Evolutionary conservation across 768 basidiomycete species (phyloP).

Genomic region (Trametes maxima): DNA sequence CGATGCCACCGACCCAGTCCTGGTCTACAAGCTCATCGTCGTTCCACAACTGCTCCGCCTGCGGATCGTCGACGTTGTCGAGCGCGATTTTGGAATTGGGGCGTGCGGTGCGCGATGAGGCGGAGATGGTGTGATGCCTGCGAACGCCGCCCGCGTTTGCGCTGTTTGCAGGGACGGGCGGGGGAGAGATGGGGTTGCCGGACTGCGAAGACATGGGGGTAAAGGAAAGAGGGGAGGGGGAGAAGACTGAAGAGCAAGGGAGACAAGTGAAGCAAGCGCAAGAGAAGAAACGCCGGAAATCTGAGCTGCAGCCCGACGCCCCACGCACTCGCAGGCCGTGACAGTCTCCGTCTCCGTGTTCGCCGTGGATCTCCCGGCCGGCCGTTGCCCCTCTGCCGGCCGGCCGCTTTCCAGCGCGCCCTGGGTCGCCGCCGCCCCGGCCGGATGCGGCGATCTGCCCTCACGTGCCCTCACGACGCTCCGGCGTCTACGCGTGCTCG

Average conservation of each 20-base stretch:
- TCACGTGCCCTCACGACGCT: constrained; percentile 1
- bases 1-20: constrained; percentile 81
- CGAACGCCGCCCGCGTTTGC: constrained; percentile 55
- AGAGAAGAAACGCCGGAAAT: constrained; percentile 19
- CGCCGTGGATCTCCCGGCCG: too few species aligned
- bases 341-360: constrained; percentile 4
- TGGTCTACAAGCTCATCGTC: constrained; percentile 80
- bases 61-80: constrained; percentile 58
- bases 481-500: constrained; percentile 2
- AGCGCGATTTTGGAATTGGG: constrained; percentile 62
- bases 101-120: constrained; percentile 66
- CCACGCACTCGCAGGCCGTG: constrained; percentile 2
- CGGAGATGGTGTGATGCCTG: constrained; percentile 82
- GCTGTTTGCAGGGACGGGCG: constrained; percentile 41
- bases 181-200: constrained; percentile 44
- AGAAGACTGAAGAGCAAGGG: constrained; percentile 14
- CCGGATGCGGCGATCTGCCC: constrained; percentile 8
- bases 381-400: not conserved
- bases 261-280: constrained; percentile 8
- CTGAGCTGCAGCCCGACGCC: not conserved
- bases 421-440: constrained; percentile 4
- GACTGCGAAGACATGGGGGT: constrained; percentile 40
- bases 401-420: not conserved
- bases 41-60: constrained; percentile 60
- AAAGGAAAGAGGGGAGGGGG: constrained; percentile 15